Evolutionary conservation across 306 rosid genomes (phyloP).

Genomic region (Corylus avellana): DNA sequence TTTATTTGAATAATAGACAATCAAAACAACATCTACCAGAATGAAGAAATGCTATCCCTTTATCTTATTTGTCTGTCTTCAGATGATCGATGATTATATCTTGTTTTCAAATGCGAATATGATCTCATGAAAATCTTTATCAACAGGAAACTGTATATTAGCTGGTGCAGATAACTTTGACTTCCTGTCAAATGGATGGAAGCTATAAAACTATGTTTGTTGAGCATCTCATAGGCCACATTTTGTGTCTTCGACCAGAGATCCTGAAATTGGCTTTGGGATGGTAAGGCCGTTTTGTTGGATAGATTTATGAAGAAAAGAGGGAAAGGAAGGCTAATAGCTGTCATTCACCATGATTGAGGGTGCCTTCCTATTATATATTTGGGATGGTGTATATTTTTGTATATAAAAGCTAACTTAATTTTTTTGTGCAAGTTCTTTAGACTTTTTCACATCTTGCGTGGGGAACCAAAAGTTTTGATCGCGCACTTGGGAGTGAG

Average conservation of each 20-base stretch:
- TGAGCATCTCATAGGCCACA: slow-evolving; percentile 17
- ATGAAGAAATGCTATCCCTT: slow-evolving; percentile 2
- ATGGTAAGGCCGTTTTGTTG: neutral
- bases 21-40: slow-evolving; percentile 6
- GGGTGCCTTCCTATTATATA: neutral
- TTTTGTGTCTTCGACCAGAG: slow-evolving; percentile 23
- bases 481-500: neutral
- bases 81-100: neutral
- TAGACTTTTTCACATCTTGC: no score
- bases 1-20: slow-evolving; percentile 9
- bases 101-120: neutral
- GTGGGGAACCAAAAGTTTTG: no score
- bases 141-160: neutral
- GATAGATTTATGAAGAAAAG: neutral
- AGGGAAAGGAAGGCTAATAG: neutral
- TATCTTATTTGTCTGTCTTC: slow-evolving; percentile 10
- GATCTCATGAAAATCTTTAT: neutral
- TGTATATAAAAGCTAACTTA: no score
- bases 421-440: neutral
- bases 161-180: neutral
- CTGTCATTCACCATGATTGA: neutral
- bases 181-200: slow-evolving; percentile 21
- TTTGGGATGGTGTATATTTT: neutral
- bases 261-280: neutral
- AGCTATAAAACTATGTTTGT: slow-evolving; percentile 11